Conservation (phyloP, 495 filamentous ascomycete species). For the Pseudoneurospora amorphoporcata region DNA sequence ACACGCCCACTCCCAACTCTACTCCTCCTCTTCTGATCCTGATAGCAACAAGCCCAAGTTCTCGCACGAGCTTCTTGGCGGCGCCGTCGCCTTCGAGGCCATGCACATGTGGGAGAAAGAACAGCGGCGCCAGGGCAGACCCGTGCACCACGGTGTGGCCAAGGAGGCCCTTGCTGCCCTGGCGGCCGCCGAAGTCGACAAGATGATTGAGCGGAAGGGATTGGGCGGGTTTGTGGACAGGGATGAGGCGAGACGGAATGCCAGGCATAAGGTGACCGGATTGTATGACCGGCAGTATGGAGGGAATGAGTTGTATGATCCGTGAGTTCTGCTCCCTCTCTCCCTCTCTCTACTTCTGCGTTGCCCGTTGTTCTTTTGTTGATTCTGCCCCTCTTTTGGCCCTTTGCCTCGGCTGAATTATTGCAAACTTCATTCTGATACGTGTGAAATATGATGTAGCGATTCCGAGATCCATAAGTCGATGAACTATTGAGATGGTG, state of each 20-base stretch:
- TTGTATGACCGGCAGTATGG: slow-evolving; percentile 55
- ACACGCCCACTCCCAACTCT: slow-evolving; percentile 50
- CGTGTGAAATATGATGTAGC: background rate
- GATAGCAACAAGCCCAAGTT: slow-evolving; percentile 50
- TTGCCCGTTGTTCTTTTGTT: background rate
- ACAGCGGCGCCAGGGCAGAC: slow-evolving; percentile 62
- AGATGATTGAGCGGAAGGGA: slow-evolving; percentile 69
- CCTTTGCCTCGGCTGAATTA: background rate
- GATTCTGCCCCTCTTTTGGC: background rate
- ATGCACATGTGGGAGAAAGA: slow-evolving; percentile 74
- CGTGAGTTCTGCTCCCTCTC: slow-evolving; percentile 25
- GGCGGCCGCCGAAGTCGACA: slow-evolving; percentile 67
- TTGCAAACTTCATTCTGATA: background rate
- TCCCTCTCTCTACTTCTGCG: background rate
- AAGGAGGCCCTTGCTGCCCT: slow-evolving; percentile 66
- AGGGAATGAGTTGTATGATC: slow-evolving; percentile 35
- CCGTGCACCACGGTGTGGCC: slow-evolving; percentile 60
- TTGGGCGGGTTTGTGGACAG: slow-evolving; percentile 52
- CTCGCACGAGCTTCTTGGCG: slow-evolving; percentile 64
- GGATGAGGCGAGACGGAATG: slow-evolving; percentile 55
- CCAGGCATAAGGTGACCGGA: slow-evolving; percentile 51
- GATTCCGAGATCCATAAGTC: slow-evolving; percentile 2
- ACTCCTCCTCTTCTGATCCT: slow-evolving; percentile 27
- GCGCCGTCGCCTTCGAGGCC: slow-evolving; percentile 67
- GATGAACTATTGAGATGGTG: background rate